Evolutionary conservation across 805 yeast species (phyloP).

Genomic region (Metschnikowia similis): DNA sequence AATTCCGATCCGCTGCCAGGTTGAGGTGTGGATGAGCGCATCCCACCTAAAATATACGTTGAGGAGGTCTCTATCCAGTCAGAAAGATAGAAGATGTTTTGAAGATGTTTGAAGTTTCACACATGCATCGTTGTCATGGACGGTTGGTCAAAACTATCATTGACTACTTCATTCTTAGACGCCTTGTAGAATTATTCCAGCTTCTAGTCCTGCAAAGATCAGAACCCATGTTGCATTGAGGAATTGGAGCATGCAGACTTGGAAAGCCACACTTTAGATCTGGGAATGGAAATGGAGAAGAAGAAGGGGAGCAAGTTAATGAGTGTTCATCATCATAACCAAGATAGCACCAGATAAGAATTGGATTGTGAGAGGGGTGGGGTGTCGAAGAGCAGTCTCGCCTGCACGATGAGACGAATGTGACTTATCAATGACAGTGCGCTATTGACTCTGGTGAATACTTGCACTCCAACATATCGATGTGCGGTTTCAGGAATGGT

Average conservation of each 20-base stretch:
- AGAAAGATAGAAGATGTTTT: background rate
- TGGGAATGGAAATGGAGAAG: conserved; percentile 50
- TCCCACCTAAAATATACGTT: conserved; percentile 30
- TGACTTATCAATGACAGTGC: conserved; percentile 2
- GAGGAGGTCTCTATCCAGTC: conserved; percentile 5
- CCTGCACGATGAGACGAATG: background rate
- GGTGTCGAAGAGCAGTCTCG: background rate
- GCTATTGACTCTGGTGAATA: background rate
- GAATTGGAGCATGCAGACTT: conserved; percentile 48
- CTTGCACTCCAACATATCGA: background rate
- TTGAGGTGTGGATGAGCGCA: conserved; percentile 7
- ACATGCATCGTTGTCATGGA: background rate
- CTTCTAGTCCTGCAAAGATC: conserved; percentile 3
- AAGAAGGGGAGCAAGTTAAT: conserved; percentile 47
- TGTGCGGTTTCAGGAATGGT: background rate
- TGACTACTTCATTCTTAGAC: background rate
- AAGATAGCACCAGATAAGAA: background rate
- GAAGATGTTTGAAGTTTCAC: background rate
- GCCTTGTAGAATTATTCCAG: background rate
- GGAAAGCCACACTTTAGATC: conserved; percentile 51
- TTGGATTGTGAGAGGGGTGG: background rate
- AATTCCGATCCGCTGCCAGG: conserved; percentile 4
- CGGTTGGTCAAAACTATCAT: background rate
- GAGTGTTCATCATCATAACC: conserved; percentile 32
- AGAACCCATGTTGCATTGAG: conserved; percentile 23